Conservation (phyloP, 2,329 filamentous ascomycete species). For the Curvularia spicifera region DNA sequence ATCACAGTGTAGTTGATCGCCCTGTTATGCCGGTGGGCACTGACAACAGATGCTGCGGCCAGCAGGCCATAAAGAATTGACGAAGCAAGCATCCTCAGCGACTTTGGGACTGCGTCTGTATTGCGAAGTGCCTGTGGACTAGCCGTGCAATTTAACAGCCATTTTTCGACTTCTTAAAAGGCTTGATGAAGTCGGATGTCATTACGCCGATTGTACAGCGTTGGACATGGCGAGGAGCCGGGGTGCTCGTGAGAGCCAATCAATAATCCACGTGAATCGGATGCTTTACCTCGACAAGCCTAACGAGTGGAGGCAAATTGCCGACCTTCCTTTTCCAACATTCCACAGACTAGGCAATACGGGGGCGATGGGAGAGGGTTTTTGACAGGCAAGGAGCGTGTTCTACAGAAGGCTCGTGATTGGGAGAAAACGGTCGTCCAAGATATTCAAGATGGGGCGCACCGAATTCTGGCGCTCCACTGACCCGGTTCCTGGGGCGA, state of each 20-base stretch:
- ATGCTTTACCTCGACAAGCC: slow-evolving; percentile 12
- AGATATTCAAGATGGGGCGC: neutral
- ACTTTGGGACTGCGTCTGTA: neutral
- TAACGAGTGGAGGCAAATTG: neutral
- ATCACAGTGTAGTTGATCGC: slow-evolving; percentile 67
- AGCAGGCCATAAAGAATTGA: slow-evolving; percentile 26
- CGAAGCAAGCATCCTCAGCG: slow-evolving; percentile 24
- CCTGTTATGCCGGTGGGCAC: slow-evolving; percentile 25
- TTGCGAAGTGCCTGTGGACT: neutral
- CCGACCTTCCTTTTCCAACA: slow-evolving; percentile 19
- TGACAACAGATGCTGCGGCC: slow-evolving; percentile 24
- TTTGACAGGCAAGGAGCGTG: slow-evolving; percentile 12
- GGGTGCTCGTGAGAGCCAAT: slow-evolving; percentile 28
- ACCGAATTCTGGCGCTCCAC: neutral
- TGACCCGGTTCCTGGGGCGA: slow-evolving; percentile 1
- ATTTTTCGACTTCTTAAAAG: slow-evolving; percentile 14
- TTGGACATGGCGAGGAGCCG: slow-evolving; percentile 4
- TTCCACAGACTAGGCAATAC: slow-evolving; percentile 6
- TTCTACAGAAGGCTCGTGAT: slow-evolving; percentile 4
- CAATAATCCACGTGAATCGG: slow-evolving; percentile 35
- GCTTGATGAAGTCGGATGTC: slow-evolving; percentile 8
- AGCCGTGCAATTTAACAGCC: neutral
- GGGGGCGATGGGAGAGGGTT: slow-evolving; percentile 1
- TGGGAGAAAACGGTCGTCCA: neutral
- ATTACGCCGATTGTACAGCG: slow-evolving; percentile 3